Evolutionary conservation across 768 basidiomycete species (phyloP).

Genomic region (Clitopilus passeckerianus): DNA sequence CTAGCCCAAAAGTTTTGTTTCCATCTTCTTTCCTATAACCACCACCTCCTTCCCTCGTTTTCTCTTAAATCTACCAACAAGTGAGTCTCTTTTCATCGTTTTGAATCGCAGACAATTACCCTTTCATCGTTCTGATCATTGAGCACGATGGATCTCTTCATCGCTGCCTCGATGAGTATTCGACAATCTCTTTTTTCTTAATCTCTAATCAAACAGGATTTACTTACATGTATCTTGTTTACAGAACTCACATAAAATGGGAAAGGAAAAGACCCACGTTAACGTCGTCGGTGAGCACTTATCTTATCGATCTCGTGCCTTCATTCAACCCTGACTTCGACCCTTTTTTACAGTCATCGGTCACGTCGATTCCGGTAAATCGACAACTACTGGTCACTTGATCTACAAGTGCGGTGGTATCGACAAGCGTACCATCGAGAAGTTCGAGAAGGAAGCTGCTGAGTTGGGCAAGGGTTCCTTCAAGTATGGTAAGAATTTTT

Average conservation of each 20-base stretch:
- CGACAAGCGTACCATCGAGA: constrained; percentile 99
- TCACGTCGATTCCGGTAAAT: constrained; percentile 99
- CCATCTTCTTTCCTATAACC: constrained; percentile 39
- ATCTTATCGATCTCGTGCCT: constrained; percentile 21
- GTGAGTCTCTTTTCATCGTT: constrained; percentile 21
- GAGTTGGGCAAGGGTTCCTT: constrained; percentile 99
- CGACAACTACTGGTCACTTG: constrained; percentile 99
- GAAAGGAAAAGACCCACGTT: constrained; percentile 95
- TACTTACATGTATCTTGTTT: constrained; percentile 18
- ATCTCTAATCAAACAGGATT: constrained; percentile 15
- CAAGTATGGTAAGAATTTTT: constrained; percentile 75
- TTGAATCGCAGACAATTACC: constrained; percentile 7
- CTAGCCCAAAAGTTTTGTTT: constrained; percentile 48
- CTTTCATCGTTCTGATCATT: constrained; percentile 11
- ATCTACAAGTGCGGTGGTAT: constrained; percentile 99
- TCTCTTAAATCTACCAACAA: constrained; percentile 28
- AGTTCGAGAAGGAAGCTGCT: constrained; percentile 99
- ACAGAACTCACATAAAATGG: constrained; percentile 72
- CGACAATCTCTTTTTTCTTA: constrained; percentile 8
- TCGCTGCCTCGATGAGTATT: constrained; percentile 18
- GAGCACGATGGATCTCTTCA: too few relatives aligned
- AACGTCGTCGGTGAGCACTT: constrained; percentile 86
- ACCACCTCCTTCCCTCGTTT: constrained; percentile 37
- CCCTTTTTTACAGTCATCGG: constrained; percentile 72
- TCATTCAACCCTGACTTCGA: constrained; percentile 18